Evolutionary conservation across 1,284 basidiomycete species (phyloP), one percentile per base, ranked within the genome.

Genomic region (Agroathelia rolfsii): DNA sequence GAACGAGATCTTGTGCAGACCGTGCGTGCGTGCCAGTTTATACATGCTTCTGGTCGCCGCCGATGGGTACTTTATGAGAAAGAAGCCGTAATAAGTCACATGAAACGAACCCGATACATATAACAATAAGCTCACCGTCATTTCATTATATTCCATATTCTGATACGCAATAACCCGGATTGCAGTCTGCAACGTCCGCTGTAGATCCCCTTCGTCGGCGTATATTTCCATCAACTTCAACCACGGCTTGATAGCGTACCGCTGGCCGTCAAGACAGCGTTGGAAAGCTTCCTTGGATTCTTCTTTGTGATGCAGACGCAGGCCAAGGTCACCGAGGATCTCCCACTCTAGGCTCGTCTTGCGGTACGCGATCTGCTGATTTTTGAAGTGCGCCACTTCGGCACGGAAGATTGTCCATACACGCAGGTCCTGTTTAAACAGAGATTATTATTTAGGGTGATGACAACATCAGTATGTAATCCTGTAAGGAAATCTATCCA

Each of bases 341-440:
- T 98, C 94, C 94, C 95, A 99, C 58, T 99, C 94, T 11, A 89
- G 66, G 0, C 87, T 90, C 0, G 94, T 96, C 64, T 97, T 97
- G 42, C 87, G 77, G 53, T 97, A 98, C 0, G 92, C 90, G 41
- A 97, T 83, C 45, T 94, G 87, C 52, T 97, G 94, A 0, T 86
- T 90, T 53, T 94, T 95, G 72, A 95, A 98, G 52, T 99, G 94
- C 1, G 90, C 89, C n/a, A 97, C 84, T 53, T 98, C 95, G 3
- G 95, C 94, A 13, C 94, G 77, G 78, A 95, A 99, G 51, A 98
- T 98, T 0, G 95, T 98, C 81, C 94, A 98, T 8, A 98, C 87
- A n/a, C 95, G 79, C 30, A 98, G 64, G 53, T 98, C 94, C 82
- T 93, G 40, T 12, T 5, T 31, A 24, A 33, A 26, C 34, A 29